Evolutionary conservation across 768 basidiomycete genomes (phyloP).

Genomic region (Lactifluus piperatus): DNA sequence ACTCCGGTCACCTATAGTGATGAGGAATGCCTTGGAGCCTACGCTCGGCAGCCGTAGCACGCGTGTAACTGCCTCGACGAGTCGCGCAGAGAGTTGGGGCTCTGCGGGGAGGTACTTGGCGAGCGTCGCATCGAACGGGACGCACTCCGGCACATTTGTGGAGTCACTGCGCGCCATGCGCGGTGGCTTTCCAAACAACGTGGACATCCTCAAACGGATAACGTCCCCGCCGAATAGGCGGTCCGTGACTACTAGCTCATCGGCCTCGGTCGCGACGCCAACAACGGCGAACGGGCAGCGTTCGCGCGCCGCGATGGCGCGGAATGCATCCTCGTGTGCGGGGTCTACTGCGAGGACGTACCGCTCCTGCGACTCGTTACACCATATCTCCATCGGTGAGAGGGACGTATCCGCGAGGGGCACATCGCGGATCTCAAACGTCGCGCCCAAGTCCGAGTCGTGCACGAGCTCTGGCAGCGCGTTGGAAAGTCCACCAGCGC

Average conservation of each 20-base stretch:
- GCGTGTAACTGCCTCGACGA: constrained; percentile 62
- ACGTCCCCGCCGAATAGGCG: constrained; percentile 69
- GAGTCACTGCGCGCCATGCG: constrained; percentile 74
- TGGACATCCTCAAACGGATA: constrained; percentile 87
- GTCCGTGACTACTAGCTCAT: constrained; percentile 86
- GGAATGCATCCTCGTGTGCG: constrained; percentile 54
- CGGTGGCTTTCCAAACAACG: constrained; percentile 93
- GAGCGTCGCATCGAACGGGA: constrained; percentile 66
- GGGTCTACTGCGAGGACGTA: constrained; percentile 88
- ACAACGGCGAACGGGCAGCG: constrained; percentile 91
- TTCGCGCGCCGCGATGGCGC: constrained; percentile 74
- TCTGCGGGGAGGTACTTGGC: constrained; percentile 49
- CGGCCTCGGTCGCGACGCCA: constrained; percentile 72
- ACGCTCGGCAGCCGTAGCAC: constrained; percentile 89
- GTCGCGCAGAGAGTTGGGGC: constrained; percentile 35
- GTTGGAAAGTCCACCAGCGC: constrained; percentile 94
- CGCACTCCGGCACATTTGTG: constrained; percentile 33
- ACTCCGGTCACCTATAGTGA: constrained; percentile 94
- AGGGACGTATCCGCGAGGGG: constrained; percentile 86
- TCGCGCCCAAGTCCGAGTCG: constrained; percentile 86
- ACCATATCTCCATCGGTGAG: constrained; percentile 99
- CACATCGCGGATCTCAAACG: constrained; percentile 90
- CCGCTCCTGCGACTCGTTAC: constrained; percentile 96
- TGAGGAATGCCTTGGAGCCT: constrained; percentile 93
- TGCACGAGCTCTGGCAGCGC: constrained; percentile 96